A percentile compares a stretch with the other conserved stretches of the same genome.
phyloP scores from a whole-genome alignment of 2,329 filamentous ascomycete genomes.

The Pseudogymnoascus sp. region DNA sequence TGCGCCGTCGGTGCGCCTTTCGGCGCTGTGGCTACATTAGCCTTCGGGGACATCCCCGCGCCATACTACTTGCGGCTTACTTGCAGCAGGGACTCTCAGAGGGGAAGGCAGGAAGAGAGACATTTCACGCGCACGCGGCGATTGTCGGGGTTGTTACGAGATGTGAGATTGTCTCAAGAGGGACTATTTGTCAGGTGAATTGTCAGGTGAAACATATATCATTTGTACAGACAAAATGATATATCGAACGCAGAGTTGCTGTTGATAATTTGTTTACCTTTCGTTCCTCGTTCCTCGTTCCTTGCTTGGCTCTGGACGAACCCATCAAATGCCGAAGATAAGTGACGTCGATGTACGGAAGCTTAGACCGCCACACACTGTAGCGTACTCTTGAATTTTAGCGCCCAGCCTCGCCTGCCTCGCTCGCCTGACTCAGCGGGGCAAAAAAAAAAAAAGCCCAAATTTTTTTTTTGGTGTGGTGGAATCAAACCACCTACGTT shows the following conservation, averaged over 20 bases:
- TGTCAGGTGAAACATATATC: neutral
- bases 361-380: neutral
- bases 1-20: neutral
- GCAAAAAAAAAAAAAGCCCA: neutral
- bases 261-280: neutral
- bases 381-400: neutral
- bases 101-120: neutral
- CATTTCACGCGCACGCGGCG: slow-evolving; percentile 2
- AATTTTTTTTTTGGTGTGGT: neutral
- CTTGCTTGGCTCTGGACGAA: neutral
- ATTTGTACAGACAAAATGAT: neutral
- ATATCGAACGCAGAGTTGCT: neutral
- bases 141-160: neutral
- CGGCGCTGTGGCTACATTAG: neutral
- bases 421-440: neutral
- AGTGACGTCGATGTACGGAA: neutral
- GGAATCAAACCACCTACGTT: neutral
- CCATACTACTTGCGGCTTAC: neutral
- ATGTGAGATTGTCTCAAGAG: neutral
- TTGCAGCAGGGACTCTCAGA: neutral
- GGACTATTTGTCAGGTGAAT: neutral
- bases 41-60: neutral
- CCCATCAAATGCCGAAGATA: neutral
- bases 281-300: neutral
- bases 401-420: neutral